Conservation (phyloP, 1,284 basidiomycete genomes). For the Sanghuangporus baumii region DNA sequence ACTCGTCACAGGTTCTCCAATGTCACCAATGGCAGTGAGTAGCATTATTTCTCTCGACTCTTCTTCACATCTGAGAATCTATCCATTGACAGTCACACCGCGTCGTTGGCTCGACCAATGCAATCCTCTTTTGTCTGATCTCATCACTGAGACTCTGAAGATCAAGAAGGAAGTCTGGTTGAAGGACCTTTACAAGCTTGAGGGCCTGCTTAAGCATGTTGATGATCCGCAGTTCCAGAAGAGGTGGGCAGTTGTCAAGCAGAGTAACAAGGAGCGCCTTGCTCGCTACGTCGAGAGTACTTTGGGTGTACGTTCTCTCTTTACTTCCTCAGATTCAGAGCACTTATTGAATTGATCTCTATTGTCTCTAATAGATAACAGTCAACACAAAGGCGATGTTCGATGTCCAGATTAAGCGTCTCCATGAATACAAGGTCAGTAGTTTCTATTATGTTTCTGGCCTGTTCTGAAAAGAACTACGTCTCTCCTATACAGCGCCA, state of each 20-base stretch:
- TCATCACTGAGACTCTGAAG: constrained; percentile 79
- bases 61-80: constrained; percentile 9
- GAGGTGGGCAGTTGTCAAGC: constrained; percentile 81
- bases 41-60: constrained; percentile 26
- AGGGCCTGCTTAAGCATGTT: constrained; percentile 59
- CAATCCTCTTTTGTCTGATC: constrained; percentile 78
- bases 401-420: constrained; percentile 88
- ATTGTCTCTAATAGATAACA: constrained; percentile 32
- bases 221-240: constrained; percentile 71
- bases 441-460: background rate
- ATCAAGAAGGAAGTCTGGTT: constrained; percentile 74
- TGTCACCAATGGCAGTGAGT: constrained; percentile 77
- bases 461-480: background rate
- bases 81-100: constrained; percentile 55
- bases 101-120: constrained; percentile 89
- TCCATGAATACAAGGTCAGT: constrained; percentile 82
- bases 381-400: constrained; percentile 83
- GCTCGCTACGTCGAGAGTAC: constrained; percentile 74
- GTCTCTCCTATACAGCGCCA: constrained; percentile 53
- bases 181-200: constrained; percentile 68
- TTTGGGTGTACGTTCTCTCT: constrained; percentile 41
- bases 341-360: background rate
- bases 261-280: constrained; percentile 79
- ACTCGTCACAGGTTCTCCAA: constrained; percentile 54
- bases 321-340: background rate